phyloP scores from a whole-genome alignment of 2,329 filamentous ascomycete genomes.

The Penicillium sp. region DNA sequence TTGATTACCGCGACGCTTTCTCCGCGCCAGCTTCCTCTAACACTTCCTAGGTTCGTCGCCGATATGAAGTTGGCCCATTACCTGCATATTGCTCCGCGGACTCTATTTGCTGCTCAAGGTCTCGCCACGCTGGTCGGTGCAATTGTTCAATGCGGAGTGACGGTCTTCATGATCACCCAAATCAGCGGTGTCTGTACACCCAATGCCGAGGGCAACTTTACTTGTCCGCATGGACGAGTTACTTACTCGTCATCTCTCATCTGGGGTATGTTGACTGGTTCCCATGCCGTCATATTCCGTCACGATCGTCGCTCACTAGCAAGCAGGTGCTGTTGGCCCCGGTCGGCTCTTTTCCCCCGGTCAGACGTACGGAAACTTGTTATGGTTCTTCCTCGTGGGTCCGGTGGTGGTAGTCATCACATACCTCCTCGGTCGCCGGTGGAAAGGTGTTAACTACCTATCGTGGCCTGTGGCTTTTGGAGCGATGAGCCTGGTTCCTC shows the following conservation, averaged over 20 bases:
- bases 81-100: slow-evolving; percentile 47
- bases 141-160: slow-evolving; percentile 51
- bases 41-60: slow-evolving; percentile 56
- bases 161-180: slow-evolving; percentile 49
- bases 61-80: slow-evolving; percentile 64
- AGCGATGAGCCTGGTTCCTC: slow-evolving; percentile 63
- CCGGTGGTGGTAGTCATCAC: slow-evolving; percentile 61
- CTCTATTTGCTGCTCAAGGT: slow-evolving; percentile 53
- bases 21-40: background rate
- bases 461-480: slow-evolving; percentile 68
- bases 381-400: slow-evolving; percentile 71
- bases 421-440: slow-evolving; percentile 57
- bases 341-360: slow-evolving; percentile 63
- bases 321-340: slow-evolving; percentile 60
- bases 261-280: slow-evolving; percentile 53
- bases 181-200: slow-evolving; percentile 52
- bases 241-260: slow-evolving; percentile 69
- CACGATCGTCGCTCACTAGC: background rate
- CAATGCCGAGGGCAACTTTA: slow-evolving; percentile 59
- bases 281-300: background rate
- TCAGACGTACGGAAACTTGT: slow-evolving; percentile 62
- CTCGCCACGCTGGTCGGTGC: slow-evolving; percentile 51
- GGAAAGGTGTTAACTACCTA: slow-evolving; percentile 64
- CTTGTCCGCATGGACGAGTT: slow-evolving; percentile 56
- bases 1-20: background rate